Percentiles rank a stretch among this genome's conserved stretches.
phyloP scores from a whole-genome alignment of 176 grass and related monocot species.

The Avena sativa region DNA sequence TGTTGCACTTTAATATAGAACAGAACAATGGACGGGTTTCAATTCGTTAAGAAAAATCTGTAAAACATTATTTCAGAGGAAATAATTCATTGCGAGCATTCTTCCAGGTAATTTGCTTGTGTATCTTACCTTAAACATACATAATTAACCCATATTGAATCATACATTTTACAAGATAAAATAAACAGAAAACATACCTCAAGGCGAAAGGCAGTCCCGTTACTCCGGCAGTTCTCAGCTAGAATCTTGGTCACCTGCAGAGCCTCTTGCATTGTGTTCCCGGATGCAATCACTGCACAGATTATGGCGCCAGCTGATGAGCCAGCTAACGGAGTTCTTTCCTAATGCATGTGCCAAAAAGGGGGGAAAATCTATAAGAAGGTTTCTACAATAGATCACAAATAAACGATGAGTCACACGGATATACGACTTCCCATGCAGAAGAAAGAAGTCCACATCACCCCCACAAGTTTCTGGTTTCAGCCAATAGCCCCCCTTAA shows the following conservation, averaged over 20 bases:
- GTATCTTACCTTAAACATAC: neutral
- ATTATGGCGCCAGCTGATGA: constrained; percentile 98
- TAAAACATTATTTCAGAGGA: neutral
- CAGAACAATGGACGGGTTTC: neutral
- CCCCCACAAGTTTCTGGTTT: too few species aligned
- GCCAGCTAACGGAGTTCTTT: constrained; percentile 91
- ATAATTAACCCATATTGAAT: neutral
- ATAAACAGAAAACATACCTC: constrained; percentile 53
- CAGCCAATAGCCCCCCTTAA: too few species aligned
- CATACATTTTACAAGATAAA: neutral
- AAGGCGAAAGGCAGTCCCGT: constrained; percentile 92
- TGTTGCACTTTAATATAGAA: neutral
- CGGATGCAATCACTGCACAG: constrained; percentile 94
- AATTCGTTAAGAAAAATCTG: neutral
- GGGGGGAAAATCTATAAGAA: constrained; percentile 26
- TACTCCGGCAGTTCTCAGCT: constrained; percentile 82
- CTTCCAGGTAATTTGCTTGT: neutral
- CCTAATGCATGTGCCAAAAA: constrained; percentile 51
- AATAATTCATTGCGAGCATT: neutral
- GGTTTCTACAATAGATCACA: constrained; percentile 7
- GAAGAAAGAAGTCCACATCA: neutral
- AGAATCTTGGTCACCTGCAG: constrained; percentile 77
- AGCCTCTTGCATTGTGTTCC: constrained; percentile 87
- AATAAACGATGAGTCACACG: constrained; percentile 17
- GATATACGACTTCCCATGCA: constrained; percentile 22